Percentiles rank a stretch among this genome's conserved stretches.
Evolutionary conservation across 2,329 filamentous ascomycete genomes (phyloP).

Genomic region (Colletotrichum viniferum): DNA sequence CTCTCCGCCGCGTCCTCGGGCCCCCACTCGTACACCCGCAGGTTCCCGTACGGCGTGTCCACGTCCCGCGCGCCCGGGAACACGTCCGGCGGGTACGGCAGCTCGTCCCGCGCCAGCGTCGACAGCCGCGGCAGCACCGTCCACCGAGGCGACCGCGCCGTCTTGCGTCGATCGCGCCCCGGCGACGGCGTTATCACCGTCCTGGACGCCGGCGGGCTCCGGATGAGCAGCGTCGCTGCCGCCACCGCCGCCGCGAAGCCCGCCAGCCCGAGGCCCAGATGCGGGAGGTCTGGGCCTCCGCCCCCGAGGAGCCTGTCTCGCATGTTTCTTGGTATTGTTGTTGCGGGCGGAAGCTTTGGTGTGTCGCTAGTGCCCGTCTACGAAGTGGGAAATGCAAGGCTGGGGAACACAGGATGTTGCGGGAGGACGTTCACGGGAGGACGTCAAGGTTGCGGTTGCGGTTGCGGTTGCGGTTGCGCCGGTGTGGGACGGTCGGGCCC

Average conservation of each 20-base stretch:
- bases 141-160: conserved; percentile 16
- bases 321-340: neutral
- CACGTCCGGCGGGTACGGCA: conserved; percentile 72
- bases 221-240: conserved; percentile 29
- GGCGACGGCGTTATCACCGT: conserved; percentile 14
- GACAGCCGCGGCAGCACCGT: conserved; percentile 6
- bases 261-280: conserved; percentile 15
- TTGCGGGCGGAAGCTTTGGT: neutral
- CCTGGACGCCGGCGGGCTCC: conserved; percentile 7
- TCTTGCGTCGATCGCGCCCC: conserved; percentile 4
- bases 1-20: conserved; percentile 68
- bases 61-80: conserved; percentile 75
- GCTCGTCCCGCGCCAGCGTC: conserved; percentile 34
- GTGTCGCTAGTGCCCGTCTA: neutral
- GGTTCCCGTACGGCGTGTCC: conserved; percentile 69
- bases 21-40: conserved; percentile 82
- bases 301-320: neutral
- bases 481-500: neutral
- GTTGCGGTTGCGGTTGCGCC: neutral
- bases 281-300: neutral
- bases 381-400: neutral
- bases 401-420: neutral
- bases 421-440: neutral
- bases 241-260: conserved; percentile 7
- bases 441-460: neutral